phyloP scores from a whole-genome alignment of 768 basidiomycete genomes.

The Boletus rubescentipes region DNA sequence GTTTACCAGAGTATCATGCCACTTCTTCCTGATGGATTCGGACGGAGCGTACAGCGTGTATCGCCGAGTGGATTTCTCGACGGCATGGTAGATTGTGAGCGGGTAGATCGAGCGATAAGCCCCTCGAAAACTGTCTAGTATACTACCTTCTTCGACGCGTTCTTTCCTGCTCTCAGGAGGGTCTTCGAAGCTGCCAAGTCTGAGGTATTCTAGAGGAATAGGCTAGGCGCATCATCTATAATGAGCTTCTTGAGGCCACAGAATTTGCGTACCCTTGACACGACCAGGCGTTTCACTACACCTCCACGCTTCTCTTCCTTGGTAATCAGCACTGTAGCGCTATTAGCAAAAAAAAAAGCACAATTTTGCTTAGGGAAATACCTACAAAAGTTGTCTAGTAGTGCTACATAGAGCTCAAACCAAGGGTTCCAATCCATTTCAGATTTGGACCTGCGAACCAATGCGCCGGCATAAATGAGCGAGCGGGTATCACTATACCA shows the following conservation, averaged over 20 bases:
- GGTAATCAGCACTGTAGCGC: slow-evolving; percentile 57
- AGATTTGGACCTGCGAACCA: slow-evolving; percentile 57
- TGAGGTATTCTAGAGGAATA: slow-evolving; percentile 76
- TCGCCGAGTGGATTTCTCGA: slow-evolving; percentile 50
- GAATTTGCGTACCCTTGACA: slow-evolving; percentile 57
- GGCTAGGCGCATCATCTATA: slow-evolving; percentile 48
- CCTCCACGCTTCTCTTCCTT: slow-evolving; percentile 59
- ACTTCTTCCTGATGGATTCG: slow-evolving; percentile 58
- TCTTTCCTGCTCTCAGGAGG: slow-evolving; percentile 65
- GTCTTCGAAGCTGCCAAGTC: slow-evolving; percentile 60
- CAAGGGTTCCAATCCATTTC: slow-evolving; percentile 72
- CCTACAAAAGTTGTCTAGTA: slow-evolving; percentile 80
- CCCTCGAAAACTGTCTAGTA: slow-evolving; percentile 55
- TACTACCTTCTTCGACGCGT: slow-evolving; percentile 53
- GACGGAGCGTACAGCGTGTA: slow-evolving; percentile 72
- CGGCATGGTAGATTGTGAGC: slow-evolving; percentile 74
- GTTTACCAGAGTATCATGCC: slow-evolving; percentile 60
- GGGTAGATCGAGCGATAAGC: slow-evolving; percentile 63
- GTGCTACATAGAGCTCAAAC: slow-evolving; percentile 62
- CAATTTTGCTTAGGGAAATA: not conserved
- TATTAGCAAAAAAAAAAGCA: slow-evolving; percentile 3
- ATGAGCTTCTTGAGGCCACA: not conserved
- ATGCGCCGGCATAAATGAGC: slow-evolving; percentile 62
- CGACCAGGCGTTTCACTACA: slow-evolving; percentile 48
- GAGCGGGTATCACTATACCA: slow-evolving; percentile 74